Conservation (phyloP, 1,284 basidiomycete genomes). For the Marasmius sp. region DNA sequence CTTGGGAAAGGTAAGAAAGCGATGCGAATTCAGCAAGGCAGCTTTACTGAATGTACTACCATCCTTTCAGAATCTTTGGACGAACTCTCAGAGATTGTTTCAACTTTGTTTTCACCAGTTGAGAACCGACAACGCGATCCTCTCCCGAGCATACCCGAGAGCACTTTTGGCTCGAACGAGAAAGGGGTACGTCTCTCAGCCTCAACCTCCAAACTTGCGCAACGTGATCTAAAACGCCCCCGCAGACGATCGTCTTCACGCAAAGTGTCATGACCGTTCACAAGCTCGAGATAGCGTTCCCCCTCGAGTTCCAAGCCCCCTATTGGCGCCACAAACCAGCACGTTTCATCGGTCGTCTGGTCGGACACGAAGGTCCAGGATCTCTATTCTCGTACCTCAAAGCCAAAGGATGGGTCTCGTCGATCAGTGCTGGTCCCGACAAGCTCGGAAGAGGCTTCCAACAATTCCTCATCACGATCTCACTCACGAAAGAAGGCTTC, state of each 20-base stretch:
- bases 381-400: constrained; percentile 93
- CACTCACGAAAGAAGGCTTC: constrained; percentile 87
- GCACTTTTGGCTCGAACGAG: constrained; percentile 75
- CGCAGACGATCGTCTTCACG: constrained; percentile 77
- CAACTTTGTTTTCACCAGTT: constrained; percentile 77
- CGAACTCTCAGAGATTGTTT: constrained; percentile 70
- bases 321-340: constrained; percentile 84
- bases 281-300: constrained; percentile 86
- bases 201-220: no score
- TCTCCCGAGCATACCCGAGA: constrained; percentile 69
- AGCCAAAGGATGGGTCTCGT: constrained; percentile 88
- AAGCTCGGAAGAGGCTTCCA: constrained; percentile 82
- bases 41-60: not conserved
- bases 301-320: constrained; percentile 81
- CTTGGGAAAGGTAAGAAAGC: constrained; percentile 75
- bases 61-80: constrained; percentile 72
- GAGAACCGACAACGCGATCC: constrained; percentile 69
- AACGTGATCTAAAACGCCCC: not conserved
- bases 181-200: constrained; percentile 40
- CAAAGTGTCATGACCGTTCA: constrained; percentile 93
- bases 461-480: constrained; percentile 84
- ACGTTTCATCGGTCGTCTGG: constrained; percentile 80
- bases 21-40: not conserved
- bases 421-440: constrained; percentile 74
- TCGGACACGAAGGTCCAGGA: constrained; percentile 96